Percentiles rank a stretch among this genome's conserved stretches.
phyloP scores from a whole-genome alignment of 148 eudicot genomes.

The Agrostemma githago region DNA sequence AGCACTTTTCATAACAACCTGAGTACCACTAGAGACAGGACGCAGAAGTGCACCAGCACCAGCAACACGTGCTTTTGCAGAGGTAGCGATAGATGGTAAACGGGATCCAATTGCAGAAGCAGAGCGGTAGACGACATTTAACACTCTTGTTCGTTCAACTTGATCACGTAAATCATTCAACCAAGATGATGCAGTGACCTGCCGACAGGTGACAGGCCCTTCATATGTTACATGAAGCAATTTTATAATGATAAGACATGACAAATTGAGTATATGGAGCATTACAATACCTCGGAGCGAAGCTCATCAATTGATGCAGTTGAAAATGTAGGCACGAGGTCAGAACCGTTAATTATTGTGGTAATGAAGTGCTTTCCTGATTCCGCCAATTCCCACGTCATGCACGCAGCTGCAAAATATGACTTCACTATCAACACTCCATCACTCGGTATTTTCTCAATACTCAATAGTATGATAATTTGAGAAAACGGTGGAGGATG shows the following conservation, averaged over 20 bases:
- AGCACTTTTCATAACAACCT: constrained; percentile 90
- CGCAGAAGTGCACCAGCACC: constrained; percentile 84
- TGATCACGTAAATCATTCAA: constrained; percentile 88
- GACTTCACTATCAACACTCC: neutral
- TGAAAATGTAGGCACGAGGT: constrained; percentile 93
- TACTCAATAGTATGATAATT: neutral
- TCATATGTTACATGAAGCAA: constrained; percentile 12
- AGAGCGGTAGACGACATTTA: constrained; percentile 82
- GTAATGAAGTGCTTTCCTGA: constrained; percentile 87
- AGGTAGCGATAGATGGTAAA: constrained; percentile 73
- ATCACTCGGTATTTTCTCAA: neutral
- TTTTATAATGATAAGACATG: neutral
- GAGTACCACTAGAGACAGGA: constrained; percentile 86
- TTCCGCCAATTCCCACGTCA: constrained; percentile 98
- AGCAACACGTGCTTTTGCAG: constrained; percentile 87
- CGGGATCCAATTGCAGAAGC: constrained; percentile 94
- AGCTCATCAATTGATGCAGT: constrained; percentile 87
- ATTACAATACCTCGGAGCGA: constrained; percentile 74
- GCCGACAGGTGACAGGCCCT: constrained; percentile 13
- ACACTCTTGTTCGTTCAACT: constrained; percentile 78
- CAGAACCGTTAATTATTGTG: constrained; percentile 84
- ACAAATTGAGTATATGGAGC: neutral
- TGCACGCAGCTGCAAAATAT: constrained; percentile 80
- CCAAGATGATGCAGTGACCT: constrained; percentile 99
- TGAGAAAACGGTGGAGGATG: neutral